Evolutionary conservation across 2,329 filamentous ascomycete species (phyloP).

Genomic region (Claviceps cyperi): DNA sequence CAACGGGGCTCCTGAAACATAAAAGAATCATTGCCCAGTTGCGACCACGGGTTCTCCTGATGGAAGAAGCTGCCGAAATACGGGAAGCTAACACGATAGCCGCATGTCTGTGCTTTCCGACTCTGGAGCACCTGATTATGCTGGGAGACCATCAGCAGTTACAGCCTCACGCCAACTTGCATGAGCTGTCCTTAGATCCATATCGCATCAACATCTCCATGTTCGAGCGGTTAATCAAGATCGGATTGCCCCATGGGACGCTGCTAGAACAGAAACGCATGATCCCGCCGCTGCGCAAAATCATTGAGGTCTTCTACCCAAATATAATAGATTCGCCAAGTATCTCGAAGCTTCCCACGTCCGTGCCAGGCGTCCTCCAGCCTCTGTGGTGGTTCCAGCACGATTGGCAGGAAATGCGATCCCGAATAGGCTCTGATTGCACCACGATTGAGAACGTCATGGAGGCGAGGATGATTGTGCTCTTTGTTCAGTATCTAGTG

Average conservation of each 20-base stretch:
- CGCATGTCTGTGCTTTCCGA: conserved; percentile 29
- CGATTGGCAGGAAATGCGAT: conserved; percentile 26
- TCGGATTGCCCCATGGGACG: conserved; percentile 47
- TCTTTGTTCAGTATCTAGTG: conserved; percentile 57
- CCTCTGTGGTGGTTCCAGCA: conserved; percentile 31
- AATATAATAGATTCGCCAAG: conserved; percentile 26
- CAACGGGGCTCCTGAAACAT: conserved; percentile 71
- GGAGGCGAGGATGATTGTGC: conserved; percentile 65
- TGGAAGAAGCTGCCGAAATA: conserved; percentile 71
- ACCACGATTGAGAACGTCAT: conserved; percentile 50
- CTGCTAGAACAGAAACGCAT: conserved; percentile 53
- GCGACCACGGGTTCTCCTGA: conserved; percentile 51
- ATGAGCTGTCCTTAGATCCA: conserved; percentile 41
- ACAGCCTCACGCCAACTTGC: conserved; percentile 51
- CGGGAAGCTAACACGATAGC: conserved; percentile 46
- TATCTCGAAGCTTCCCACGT: conserved; percentile 17
- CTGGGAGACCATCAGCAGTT: conserved; percentile 74
- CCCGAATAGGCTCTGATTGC: conserved; percentile 45
- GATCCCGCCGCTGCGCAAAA: conserved; percentile 28
- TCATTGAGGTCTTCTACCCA: conserved; percentile 35
- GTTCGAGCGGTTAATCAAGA: conserved; percentile 63
- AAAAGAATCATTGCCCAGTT: conserved; percentile 53
- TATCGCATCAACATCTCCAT: conserved; percentile 60
- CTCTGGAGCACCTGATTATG: conserved; percentile 38
- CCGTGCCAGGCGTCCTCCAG: conserved; percentile 28